A percentile compares a stretch with the other conserved stretches of the same genome.
phyloP scores from a whole-genome alignment of 371 early-diverging fungal species.

The Funneliformis caledonium region DNA sequence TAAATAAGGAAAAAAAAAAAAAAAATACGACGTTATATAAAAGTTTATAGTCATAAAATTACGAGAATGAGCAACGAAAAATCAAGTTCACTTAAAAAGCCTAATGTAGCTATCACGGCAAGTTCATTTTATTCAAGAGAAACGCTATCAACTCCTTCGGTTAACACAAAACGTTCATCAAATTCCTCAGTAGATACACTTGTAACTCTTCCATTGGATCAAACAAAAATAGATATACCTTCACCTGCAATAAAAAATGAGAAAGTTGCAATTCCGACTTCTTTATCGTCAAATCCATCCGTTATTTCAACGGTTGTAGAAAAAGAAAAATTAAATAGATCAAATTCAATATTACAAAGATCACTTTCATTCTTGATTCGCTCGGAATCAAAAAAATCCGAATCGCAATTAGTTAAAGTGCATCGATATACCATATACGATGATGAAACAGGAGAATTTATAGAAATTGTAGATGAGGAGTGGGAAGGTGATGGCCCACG shows the following conservation, averaged over 20 bases:
- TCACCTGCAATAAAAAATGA: no score
- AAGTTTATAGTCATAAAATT: no score
- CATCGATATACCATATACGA: conserved; percentile 30
- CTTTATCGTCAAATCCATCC: neutral
- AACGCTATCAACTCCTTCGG: no score
- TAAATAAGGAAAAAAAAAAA: no score
- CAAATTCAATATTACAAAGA: neutral
- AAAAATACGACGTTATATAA: no score
- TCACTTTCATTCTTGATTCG: conserved; percentile 22
- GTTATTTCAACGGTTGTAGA: neutral
- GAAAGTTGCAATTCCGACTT: neutral
- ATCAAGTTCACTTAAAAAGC: neutral
- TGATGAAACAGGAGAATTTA: conserved; percentile 21
- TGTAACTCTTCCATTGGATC: no score
- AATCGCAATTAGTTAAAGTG: conserved; percentile 13
- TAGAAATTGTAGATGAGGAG: conserved; percentile 23
- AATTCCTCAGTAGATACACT: no score
- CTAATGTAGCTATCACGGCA: neutral
- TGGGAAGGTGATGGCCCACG: conserved; percentile 16
- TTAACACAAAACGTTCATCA: no score
- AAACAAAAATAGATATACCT: no score
- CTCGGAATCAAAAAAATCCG: neutral
- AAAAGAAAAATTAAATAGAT: neutral
- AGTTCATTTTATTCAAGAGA: neutral
- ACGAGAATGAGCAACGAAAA: no score